Conservation (phyloP, 1,284 basidiomycete genomes). For the Cystobasidium sp. region DNA sequence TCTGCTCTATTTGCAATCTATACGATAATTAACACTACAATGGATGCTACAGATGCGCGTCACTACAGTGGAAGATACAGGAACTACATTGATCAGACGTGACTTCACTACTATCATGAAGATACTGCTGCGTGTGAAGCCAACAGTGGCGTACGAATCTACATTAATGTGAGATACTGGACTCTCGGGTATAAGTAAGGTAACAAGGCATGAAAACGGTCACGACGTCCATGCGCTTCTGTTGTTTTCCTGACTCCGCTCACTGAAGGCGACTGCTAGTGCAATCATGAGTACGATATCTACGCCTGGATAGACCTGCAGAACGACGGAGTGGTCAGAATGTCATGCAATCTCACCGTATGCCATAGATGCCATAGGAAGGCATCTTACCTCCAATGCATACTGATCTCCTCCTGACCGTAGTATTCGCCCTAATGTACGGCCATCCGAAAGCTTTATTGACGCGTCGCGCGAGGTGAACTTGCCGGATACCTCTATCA, state of each 20-base stretch:
- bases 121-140: too few relatives aligned
- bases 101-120: too few relatives aligned
- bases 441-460: slow-evolving; percentile 2
- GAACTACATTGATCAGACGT: not conserved
- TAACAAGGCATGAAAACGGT: not conserved
- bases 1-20: not conserved
- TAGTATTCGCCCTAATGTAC: not conserved
- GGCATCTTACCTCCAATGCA: not conserved
- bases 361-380: too few relatives aligned
- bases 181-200: not conserved
- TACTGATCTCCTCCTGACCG: not conserved
- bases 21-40: not conserved
- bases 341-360: not conserved
- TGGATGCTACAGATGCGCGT: not conserved
- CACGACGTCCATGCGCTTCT: slow-evolving; percentile 27
- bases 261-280: slow-evolving; percentile 19
- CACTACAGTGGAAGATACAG: not conserved
- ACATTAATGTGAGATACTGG: too few relatives aligned
- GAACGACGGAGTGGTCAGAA: not conserved
- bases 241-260: slow-evolving; percentile 17
- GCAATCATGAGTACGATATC: not conserved
- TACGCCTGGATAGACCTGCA: slow-evolving; percentile 22
- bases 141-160: too few relatives aligned
- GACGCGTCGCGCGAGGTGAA: not conserved
- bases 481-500: slow-evolving; percentile 18